Percentiles rank a stretch among this genome's conserved stretches.
phyloP scores from a whole-genome alignment of 192 early-diverging fungal species.

The Dispira simplex region DNA sequence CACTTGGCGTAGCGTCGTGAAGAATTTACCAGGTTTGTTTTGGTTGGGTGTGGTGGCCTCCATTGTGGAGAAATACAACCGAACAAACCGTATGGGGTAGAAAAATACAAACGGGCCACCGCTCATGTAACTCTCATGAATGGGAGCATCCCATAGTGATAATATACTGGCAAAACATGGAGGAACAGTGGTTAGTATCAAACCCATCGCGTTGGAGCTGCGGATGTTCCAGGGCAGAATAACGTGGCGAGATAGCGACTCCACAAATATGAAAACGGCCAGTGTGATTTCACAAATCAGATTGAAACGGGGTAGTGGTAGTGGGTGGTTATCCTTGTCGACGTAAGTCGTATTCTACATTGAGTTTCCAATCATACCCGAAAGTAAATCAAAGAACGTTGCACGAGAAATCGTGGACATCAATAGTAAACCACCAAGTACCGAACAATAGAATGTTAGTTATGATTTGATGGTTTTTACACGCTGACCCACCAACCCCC shows the following conservation, averaged over 20 bases:
- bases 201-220: slow-evolving; percentile 16
- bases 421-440: no score
- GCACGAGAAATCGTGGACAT: no score
- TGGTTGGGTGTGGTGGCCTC: slow-evolving; percentile 17
- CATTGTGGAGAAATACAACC: slow-evolving; percentile 20
- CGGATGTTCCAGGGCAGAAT: slow-evolving; percentile 22
- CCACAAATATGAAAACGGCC: slow-evolving; percentile 16
- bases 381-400: no score
- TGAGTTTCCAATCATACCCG: slow-evolving; percentile 8
- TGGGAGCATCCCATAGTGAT: slow-evolving; percentile 13
- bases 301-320: slow-evolving; percentile 14
- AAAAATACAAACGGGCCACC: slow-evolving; percentile 29
- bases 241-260: slow-evolving; percentile 23
- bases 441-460: no score
- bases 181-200: slow-evolving; percentile 20
- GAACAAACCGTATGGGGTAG: slow-evolving; percentile 26
- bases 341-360: slow-evolving; percentile 23
- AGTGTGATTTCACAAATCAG: slow-evolving; percentile 20
- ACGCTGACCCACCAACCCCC: no score
- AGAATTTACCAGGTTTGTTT: slow-evolving; percentile 15
- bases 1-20: slow-evolving; percentile 20
- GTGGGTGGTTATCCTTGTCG: slow-evolving; percentile 16
- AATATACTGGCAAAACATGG: slow-evolving; percentile 18
- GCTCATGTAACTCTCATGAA: slow-evolving; percentile 27
- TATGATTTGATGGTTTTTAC: no score